Evolutionary conservation across 495 filamentous ascomycete species (phyloP), one percentile per base, ranked within the genome.

Genomic region (Neurospora africana): DNA sequence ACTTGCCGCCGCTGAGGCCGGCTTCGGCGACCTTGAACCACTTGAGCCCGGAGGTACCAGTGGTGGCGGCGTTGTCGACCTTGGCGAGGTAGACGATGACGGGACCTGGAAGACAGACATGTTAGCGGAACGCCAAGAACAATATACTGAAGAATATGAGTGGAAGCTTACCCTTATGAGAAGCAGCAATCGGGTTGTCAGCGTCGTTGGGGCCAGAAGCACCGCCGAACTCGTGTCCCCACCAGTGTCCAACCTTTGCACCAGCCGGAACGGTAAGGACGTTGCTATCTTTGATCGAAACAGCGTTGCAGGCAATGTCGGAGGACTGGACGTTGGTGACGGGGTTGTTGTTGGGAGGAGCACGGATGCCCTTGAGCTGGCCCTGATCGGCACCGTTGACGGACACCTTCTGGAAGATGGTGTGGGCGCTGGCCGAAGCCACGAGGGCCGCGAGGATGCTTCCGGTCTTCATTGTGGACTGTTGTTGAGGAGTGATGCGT

Each of bases 361-460:
- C 82, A 33, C 86, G 82, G 47, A 89, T 81, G 58, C 85, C 86
- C 65, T 81, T 82, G 33, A 84, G 81, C 73, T 85, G 84, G 47
- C 87, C 86, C 70, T 86, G 79, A 70, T 87, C 86, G 17, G 78
- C 80, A n/a, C 82, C 85, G 67, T 87, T 84, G 69, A 88, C 82
- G 5, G 84, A 83, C 23, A 88, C 75, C 68, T 81, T 82, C 73
- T 87, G 83, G 77, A 85, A 85, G 75, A 82, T 83, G 44, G 81
- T 53, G 65, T 83, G 81, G 70, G 74, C 80, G 69, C 70, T 72
- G 69, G 76, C 78, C 35, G 76, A 69, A 30, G 77, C 76, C 70
- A 76, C 79, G 69, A 79, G 73, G n/a, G 76, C 69, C 38, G 77
- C 73, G 71, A 76, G 71, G 33, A 79, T 71, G 15, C 75, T 27